These are phyloP conservation scores for Oidiodendron maius DNA, from an alignment of 495 filamentous ascomycete genomes.

Conservation along the genomic window DNA sequence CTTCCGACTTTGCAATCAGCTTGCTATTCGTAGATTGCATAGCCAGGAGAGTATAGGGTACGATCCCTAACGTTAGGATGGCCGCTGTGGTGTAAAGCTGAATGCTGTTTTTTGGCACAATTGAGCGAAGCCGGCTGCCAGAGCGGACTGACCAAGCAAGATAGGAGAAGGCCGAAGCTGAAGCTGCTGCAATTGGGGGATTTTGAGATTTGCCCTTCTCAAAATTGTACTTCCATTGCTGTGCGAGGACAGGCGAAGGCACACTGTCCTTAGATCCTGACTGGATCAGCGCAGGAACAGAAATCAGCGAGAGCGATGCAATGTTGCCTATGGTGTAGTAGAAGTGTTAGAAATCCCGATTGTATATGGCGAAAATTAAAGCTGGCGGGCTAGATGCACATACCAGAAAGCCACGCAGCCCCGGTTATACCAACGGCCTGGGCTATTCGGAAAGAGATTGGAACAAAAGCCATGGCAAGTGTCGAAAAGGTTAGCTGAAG, in stretches of 20 bases:
- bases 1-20: background rate
- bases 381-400: background rate
- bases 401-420: conserved; percentile 5
- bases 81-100: background rate
- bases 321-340: background rate
- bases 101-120: background rate
- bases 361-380: too few species aligned
- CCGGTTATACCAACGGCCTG: background rate
- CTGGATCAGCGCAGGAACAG: background rate
- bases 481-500: too few species aligned
- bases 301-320: conserved; percentile 1
- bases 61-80: background rate
- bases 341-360: too few species aligned
- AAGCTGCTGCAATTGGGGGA: background rate
- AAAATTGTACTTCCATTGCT: conserved; percentile 6
- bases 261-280: background rate
- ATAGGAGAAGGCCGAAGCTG: background rate
- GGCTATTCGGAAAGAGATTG: background rate
- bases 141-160: conserved; percentile 1
- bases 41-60: background rate
- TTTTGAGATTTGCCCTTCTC: background rate
- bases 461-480: background rate
- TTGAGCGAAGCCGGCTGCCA: too few species aligned
- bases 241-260: background rate
- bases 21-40: conserved; percentile 1